Evolutionary conservation across 2,329 filamentous ascomycete species (phyloP), one percentile per base, ranked within the genome.

Genomic region (Hawksworthiomyces lignivorus): DNA sequence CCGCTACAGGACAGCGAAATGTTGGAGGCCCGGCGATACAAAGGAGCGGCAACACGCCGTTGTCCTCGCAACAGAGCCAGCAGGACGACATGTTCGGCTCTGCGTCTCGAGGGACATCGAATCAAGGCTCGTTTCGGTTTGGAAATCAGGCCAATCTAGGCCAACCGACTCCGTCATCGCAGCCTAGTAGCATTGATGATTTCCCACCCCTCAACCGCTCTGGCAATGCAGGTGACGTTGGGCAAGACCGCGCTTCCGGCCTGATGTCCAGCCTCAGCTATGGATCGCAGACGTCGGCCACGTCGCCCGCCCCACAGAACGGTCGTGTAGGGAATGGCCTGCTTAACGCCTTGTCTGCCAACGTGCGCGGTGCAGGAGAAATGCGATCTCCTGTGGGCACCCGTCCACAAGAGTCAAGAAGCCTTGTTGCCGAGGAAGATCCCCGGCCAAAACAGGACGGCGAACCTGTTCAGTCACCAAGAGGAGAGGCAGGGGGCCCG

Each of bases 311-410:
- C 1, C 48, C 63, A 17, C 54, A 64, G 39, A 65, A 8, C 14
- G 41, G 41, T 43, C 64, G 75, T 42, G 57, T 58, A 17, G 76
- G 72, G 11, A 82, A 82, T 53, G 77, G 77, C 8, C 63, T 82
- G 29, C 60, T 82, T 34, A 82, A 78, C 53, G 78, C 77, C 4
- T 60, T 82, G n/a, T 78, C 77, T 32, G 75, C 75, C 5, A 80
- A 72, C 48, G 71, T 62, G 44, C 66, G 75, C 41, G 58, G 68
- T 31, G 61, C 63, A 27, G 61, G 62, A 33, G 71, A 79, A 35
- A 59, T 56, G 24, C 69, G 71, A 43, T 70, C 73, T 27, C 69
- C 73, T 3, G 64, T 68, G 37, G 67, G 64, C 32, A 59, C 62
- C 22, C 65, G 70, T 33, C 58, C 64, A 11, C 69, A 68, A 43